Base-by-base conservation (phyloP, 331 rosid genomes). In the Rosa hybrid region DNA sequence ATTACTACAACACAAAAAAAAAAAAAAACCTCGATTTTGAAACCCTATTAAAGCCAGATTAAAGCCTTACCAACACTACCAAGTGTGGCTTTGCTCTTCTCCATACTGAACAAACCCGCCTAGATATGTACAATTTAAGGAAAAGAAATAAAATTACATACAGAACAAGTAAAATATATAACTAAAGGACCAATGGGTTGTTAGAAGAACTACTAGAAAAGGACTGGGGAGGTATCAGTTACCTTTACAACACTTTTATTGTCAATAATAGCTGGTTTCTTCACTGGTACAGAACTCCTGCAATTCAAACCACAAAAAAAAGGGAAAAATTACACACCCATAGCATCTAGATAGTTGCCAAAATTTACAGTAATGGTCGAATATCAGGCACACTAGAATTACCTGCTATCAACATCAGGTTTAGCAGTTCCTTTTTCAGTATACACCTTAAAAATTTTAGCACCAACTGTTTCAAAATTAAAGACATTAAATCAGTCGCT, bases 51-150 rank as follows among this genome's bases (percentile, higher is more conserved):
- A 48, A 49, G 65, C 79, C 10, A 13, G 42, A 20, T 50, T 76
- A 68, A 34, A 78, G 49, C 81, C 92, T 75, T 85, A 94, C 98
- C 88, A 25, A 86, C 78, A 63, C 83, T 79, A 50, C 80, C 81
- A 77, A 59, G 54, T 78, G 76, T 88, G 84, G 78, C 83, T 21
- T 75, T 87, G 72, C 74, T 71, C 87, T 82, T 88, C 82, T 85
- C 91, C 88, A 82, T 79, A 72, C 44, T 82, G 78, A 76, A 81
- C 76, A 76, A 54, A 56, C 81, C 91, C 74, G 72, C 92, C 96
- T 92, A 74, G 76, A 81, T 59, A 68, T 45, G 51, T 3, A 67
- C 11, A 17, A 3, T 34, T 7, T 17, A 17, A 8, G 2, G 7
- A 18, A 41, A 41, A 41, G 16, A 10, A 44, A 27, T 54, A 82